Conservation (phyloP, 306 rosid species). For the Inga laurina region DNA sequence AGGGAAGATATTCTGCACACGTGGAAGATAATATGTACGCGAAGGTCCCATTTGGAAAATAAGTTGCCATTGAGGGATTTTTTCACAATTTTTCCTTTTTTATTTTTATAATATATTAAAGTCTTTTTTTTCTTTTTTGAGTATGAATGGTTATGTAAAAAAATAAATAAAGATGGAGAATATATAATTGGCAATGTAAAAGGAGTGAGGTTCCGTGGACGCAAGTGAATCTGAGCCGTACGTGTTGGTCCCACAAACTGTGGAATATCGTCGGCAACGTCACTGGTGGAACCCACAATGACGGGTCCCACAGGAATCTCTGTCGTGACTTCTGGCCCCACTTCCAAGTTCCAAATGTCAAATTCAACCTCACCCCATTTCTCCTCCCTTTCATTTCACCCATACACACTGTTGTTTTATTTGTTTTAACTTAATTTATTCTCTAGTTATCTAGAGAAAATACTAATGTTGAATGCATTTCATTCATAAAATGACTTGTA, state of each 20-base stretch:
- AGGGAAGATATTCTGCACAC: too few species aligned
- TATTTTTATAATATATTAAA: too few species aligned
- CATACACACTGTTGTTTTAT: neutral
- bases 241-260: neutral
- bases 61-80: too few species aligned
- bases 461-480: neutral
- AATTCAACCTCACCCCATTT: neutral
- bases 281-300: neutral
- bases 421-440: neutral
- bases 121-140: too few species aligned
- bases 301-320: slow-evolving; percentile 15
- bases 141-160: too few species aligned
- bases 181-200: too few species aligned
- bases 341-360: neutral
- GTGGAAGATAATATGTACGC: too few species aligned
- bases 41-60: too few species aligned
- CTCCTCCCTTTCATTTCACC: neutral
- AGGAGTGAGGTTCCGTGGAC: neutral
- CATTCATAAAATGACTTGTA: neutral
- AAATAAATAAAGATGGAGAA: too few species aligned
- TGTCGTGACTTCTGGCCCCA: neutral
- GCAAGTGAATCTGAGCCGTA: neutral
- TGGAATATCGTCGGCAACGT: neutral
- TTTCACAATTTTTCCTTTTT: too few species aligned
- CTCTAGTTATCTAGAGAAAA: neutral